Evolutionary conservation across 345 rosid genomes (phyloP).

Genomic region (Pugionium dolabratum): DNA sequence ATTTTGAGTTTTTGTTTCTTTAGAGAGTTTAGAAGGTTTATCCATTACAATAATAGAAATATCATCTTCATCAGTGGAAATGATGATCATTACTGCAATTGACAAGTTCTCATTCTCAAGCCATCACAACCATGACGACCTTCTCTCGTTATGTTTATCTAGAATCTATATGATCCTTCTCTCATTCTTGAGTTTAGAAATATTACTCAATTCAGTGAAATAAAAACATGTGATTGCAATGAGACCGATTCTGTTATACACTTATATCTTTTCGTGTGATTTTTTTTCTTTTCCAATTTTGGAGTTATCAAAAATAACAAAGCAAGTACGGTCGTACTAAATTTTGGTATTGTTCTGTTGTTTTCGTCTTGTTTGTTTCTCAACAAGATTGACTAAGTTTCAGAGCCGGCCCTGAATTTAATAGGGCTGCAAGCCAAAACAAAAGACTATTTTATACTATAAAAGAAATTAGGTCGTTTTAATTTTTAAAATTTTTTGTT

Average conservation of each 20-base stretch:
- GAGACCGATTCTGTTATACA: constrained; percentile 28
- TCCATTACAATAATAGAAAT: not conserved
- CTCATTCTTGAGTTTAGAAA: too few relatives aligned
- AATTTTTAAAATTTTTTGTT: too few relatives aligned
- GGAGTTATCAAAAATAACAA: constrained; percentile 35
- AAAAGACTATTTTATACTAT: too few relatives aligned
- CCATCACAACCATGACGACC: too few relatives aligned
- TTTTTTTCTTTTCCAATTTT: constrained; percentile 25
- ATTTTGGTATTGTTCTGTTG: constrained; percentile 14
- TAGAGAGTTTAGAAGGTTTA: not conserved
- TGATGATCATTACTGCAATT: not conserved
- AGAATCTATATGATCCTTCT: too few relatives aligned
- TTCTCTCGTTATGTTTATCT: too few relatives aligned
- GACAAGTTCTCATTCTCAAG: too few relatives aligned
- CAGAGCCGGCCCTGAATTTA: too few relatives aligned
- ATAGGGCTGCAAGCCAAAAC: too few relatives aligned
- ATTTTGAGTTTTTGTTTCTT: constrained; percentile 20
- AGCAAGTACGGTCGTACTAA: constrained; percentile 19
- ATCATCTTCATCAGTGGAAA: not conserved
- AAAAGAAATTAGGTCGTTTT: too few relatives aligned
- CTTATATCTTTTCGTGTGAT: constrained; percentile 21
- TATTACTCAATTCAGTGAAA: constrained; percentile 14
- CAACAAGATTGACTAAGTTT: not conserved
- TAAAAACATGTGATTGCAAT: constrained; percentile 33
- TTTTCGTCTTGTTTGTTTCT: constrained; percentile 6